phyloP scores from a whole-genome alignment of 345 rosid genomes.

The Eucalyptus lansdowneana region DNA sequence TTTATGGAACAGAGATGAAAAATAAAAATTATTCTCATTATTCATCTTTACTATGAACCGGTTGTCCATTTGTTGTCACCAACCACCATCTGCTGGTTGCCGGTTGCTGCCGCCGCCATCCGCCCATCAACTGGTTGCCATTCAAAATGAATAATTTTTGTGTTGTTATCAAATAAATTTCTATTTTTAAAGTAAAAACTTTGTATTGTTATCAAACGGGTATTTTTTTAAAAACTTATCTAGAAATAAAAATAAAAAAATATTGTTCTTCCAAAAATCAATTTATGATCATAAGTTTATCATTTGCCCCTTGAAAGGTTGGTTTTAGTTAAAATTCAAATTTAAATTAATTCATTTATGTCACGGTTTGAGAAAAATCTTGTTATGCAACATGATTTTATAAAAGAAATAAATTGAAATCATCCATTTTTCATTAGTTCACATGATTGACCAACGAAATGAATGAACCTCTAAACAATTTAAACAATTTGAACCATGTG shows the following conservation, averaged over 20 bases:
- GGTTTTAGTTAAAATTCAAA: neutral
- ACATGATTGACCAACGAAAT: neutral
- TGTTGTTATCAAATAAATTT: accelerated
- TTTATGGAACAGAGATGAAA: accelerated
- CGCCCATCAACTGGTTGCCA: accelerated
- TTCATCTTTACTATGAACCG: too few species aligned
- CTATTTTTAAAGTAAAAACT: too few species aligned
- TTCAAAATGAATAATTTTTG: too few species aligned
- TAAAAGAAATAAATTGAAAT: neutral
- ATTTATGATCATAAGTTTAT: too few species aligned
- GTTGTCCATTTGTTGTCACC: too few species aligned
- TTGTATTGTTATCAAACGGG: accelerated
- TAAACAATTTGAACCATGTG: neutral
- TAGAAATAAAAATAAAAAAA: too few species aligned
- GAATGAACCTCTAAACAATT: neutral
- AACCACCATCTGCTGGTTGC: accelerated
- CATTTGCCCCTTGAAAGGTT: neutral
- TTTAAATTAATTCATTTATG: neutral
- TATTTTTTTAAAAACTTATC: too few species aligned
- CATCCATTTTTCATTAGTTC: neutral
- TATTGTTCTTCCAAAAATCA: too few species aligned
- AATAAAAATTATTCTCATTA: too few species aligned
- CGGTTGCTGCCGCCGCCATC: accelerated
- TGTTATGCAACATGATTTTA: too few species aligned
- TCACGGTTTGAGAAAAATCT: too few species aligned